A percentile compares a stretch with the other conserved stretches of the same genome.
Evolutionary conservation across 139 green algal genomes (phyloP).

Genomic region (Haematococcus sp.): DNA sequence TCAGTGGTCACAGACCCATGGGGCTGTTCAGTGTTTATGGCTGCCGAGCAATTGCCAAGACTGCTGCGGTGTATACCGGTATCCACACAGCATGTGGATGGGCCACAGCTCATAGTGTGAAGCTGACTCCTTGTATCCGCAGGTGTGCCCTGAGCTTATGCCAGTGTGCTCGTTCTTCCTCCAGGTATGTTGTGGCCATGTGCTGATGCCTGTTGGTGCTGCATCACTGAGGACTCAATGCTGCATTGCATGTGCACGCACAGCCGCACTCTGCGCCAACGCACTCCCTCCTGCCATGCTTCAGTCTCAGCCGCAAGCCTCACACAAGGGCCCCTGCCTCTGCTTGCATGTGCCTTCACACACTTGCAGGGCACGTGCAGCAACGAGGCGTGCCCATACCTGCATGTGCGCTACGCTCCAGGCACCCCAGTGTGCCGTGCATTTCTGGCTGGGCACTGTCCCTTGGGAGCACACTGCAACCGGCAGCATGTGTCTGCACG

Average conservation of each 20-base stretch:
- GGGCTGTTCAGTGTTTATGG: no score
- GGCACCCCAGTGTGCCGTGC: background rate
- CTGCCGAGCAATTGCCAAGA: background rate
- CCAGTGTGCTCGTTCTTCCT: slow-evolving; percentile 70
- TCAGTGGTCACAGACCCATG: background rate
- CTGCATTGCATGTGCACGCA: no score
- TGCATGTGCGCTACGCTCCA: slow-evolving; percentile 2
- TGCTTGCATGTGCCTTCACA: no score
- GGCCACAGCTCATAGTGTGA: background rate
- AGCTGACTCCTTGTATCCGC: background rate
- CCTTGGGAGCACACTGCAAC: background rate
- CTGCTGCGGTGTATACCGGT: background rate
- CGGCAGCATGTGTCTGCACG: background rate
- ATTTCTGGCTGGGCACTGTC: background rate
- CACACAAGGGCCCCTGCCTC: background rate
- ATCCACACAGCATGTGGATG: background rate
- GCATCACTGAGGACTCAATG: background rate
- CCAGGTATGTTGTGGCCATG: slow-evolving; percentile 26
- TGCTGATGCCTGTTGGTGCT: background rate
- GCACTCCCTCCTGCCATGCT: no score
- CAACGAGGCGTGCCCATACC: slow-evolving; percentile 9
- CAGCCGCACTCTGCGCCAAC: no score
- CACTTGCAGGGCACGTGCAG: slow-evolving; percentile 1
- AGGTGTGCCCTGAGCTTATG: slow-evolving; percentile 62
- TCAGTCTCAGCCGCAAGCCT: no score